A percentile compares a stretch with the other conserved stretches of the same genome.
phyloP scores from a whole-genome alignment of 2,329 filamentous ascomycete species.

The Cercospora brassicicola region DNA sequence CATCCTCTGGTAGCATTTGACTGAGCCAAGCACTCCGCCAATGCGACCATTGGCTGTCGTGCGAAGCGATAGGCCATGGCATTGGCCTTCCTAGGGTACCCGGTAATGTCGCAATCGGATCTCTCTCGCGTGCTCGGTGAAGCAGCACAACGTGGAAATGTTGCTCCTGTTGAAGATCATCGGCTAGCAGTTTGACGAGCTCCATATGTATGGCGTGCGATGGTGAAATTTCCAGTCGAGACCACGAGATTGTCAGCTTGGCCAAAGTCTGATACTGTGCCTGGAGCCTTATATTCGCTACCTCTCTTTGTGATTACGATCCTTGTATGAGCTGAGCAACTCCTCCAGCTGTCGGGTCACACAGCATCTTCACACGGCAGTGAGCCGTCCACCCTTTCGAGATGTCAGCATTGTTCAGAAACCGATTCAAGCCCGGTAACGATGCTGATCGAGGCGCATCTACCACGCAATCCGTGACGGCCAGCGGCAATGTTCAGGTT shows the following conservation, averaged over 20 bases:
- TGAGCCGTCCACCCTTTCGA: neutral
- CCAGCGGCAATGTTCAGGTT: constrained; percentile 18
- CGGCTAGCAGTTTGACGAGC: neutral
- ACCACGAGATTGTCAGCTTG: neutral
- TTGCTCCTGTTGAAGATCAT: neutral
- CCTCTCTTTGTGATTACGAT: neutral
- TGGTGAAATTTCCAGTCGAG: constrained; percentile 17
- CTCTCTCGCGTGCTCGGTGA: neutral
- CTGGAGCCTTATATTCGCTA: constrained; percentile 8
- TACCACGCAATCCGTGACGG: constrained; percentile 17
- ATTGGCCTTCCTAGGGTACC: neutral
- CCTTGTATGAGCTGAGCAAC: neutral
- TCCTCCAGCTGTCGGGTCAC: neutral
- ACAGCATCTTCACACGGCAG: neutral
- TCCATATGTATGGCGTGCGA: constrained; percentile 22
- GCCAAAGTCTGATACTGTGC: neutral
- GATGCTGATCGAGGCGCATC: constrained; percentile 11
- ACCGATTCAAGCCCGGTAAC: constrained; percentile 17
- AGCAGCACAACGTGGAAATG: neutral
- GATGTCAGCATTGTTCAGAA: constrained; percentile 20
- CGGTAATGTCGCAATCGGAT: neutral
- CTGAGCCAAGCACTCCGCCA: neutral
- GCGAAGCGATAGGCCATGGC: neutral
- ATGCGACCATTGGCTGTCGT: neutral
- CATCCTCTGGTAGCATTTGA: neutral